phyloP scores from a whole-genome alignment of 805 yeast genomes.

The Nakazawaea populi region DNA sequence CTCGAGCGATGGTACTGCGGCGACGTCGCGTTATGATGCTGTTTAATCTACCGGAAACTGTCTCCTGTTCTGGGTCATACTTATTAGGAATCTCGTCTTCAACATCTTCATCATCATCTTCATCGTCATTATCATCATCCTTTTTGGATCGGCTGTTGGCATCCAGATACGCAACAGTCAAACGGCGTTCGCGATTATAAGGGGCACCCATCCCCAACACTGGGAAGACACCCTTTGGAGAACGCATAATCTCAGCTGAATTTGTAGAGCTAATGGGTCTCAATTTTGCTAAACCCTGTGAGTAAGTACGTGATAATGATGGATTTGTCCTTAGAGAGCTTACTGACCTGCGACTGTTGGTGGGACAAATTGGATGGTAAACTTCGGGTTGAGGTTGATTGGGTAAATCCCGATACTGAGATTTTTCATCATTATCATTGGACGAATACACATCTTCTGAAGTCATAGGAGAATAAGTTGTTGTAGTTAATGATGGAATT shows the following conservation, averaged over 20 bases:
- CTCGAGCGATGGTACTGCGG: neutral
- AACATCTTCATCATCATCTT: conserved; percentile 25
- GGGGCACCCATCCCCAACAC: conserved; percentile 76
- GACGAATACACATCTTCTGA: neutral
- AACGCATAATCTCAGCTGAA: conserved; percentile 24
- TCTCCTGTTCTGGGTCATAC: conserved; percentile 19
- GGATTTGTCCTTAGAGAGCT: conserved; percentile 1
- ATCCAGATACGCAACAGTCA: conserved; percentile 36
- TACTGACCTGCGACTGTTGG: neutral
- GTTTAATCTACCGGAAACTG: conserved; percentile 19
- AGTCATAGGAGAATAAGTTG: neutral
- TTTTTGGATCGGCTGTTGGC: conserved; percentile 20
- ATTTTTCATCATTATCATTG: neutral
- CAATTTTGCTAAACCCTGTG: neutral
- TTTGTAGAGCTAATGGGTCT: conserved; percentile 1
- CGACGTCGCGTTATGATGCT: conserved; percentile 20
- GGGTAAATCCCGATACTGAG: neutral
- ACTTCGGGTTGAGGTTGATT: neutral
- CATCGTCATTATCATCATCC: conserved; percentile 18
- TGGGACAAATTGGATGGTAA: neutral
- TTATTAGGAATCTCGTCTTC: conserved; percentile 18
- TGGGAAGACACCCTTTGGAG: conserved; percentile 78
- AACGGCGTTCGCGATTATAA: conserved; percentile 45
- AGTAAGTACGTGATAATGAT: neutral
- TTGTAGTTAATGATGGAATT: conserved; percentile 17